These are phyloP conservation scores for Leptomonas seymouri DNA, from an alignment of 208 protist species.

Conservation along the genomic window DNA sequence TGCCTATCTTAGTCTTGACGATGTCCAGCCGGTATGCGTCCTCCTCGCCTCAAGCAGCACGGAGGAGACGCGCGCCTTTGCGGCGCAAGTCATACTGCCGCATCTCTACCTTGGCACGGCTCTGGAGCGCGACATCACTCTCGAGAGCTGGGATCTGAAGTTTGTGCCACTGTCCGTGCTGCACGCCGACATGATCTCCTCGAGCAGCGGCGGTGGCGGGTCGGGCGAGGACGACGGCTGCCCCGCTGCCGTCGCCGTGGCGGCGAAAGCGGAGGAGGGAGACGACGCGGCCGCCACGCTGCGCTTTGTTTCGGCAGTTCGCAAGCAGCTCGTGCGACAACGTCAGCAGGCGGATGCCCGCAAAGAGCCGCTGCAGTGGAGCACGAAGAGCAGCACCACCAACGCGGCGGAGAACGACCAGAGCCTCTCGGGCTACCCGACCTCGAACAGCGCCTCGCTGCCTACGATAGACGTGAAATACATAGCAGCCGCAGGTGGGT, in stretches of 20 bases:
- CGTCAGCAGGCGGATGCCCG: background rate
- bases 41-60: constrained; percentile 49
- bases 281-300: constrained; percentile 5
- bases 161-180: constrained; percentile 40
- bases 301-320: constrained; percentile 4
- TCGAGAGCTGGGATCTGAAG: constrained; percentile 61
- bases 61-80: constrained; percentile 51
- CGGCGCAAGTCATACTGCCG: constrained; percentile 71
- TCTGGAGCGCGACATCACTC: constrained; percentile 45
- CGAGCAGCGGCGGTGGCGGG: constrained; percentile 16
- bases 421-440: background rate
- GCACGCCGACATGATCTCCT: constrained; percentile 26
- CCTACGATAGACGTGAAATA: background rate
- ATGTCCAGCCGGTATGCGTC: constrained; percentile 47
- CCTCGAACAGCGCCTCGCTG: background rate
- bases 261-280: constrained; percentile 5
- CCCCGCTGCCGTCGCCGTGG: constrained; percentile 2
- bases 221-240: constrained; percentile 15
- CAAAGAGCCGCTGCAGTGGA: background rate
- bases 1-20: constrained; percentile 40
- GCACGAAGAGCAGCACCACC: background rate
- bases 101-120: constrained; percentile 67
- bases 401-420: background rate
- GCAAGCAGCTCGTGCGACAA: constrained; percentile 13
- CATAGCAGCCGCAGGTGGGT: background rate